phyloP scores from a whole-genome alignment of 495 filamentous ascomycete species.

The Amorphotheca resinae region DNA sequence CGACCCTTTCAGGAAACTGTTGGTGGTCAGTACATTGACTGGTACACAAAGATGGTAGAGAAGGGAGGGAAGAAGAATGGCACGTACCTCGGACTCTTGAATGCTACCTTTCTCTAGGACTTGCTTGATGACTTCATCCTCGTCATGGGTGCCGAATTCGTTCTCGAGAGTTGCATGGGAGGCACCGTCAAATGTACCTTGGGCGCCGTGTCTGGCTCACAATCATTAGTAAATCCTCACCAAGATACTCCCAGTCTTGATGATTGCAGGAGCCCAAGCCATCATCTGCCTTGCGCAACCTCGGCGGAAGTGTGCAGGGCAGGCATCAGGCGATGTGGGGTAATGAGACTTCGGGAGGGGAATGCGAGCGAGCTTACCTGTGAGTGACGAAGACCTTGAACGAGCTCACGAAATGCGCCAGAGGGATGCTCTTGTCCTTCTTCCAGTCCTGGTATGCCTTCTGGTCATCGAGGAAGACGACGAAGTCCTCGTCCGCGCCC shows the following conservation, averaged over 20 bases:
- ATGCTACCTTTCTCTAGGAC: constrained; percentile 67
- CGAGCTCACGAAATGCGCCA: constrained; percentile 73
- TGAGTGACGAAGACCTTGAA: constrained; percentile 89
- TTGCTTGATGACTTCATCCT: constrained; percentile 64
- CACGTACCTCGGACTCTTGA: constrained; percentile 53
- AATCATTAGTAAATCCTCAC: neutral
- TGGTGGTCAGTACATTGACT: neutral
- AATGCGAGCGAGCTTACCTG: constrained; percentile 77
- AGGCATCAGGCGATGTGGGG: no score
- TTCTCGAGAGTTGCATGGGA: constrained; percentile 62
- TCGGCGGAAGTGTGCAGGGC: no score
- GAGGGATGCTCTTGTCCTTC: constrained; percentile 61
- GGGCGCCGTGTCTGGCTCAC: constrained; percentile 72
- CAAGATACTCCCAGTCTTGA: constrained; percentile 3
- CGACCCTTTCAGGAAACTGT: constrained; percentile 25
- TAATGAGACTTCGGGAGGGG: constrained; percentile 2
- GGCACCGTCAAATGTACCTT: constrained; percentile 65
- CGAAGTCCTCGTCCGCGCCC: constrained; percentile 77
- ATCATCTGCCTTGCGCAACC: constrained; percentile 4
- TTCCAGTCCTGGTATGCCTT: constrained; percentile 69
- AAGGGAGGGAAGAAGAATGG: neutral
- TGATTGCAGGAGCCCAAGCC: constrained; percentile 3
- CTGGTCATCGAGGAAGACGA: constrained; percentile 74
- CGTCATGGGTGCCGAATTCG: constrained; percentile 72
- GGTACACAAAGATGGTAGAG: neutral